Percentiles rank a stretch among this genome's conserved stretches.
Evolutionary conservation across 257 asterid species (phyloP).

Genomic region (Solanum verrucosum): DNA sequence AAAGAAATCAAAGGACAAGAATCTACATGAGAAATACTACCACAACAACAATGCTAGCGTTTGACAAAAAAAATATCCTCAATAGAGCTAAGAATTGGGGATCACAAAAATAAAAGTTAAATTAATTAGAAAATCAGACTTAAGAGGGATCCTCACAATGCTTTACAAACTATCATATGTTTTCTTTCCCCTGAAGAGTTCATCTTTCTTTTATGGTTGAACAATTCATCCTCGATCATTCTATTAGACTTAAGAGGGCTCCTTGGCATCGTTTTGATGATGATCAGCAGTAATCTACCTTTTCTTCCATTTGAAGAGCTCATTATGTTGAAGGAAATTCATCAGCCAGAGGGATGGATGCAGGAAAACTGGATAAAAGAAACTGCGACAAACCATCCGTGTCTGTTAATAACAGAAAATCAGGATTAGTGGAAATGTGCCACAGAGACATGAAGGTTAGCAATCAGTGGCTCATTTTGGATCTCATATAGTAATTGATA

Average conservation of each 20-base stretch:
- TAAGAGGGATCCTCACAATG: neutral
- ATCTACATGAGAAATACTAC: neutral
- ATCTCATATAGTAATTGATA: neutral
- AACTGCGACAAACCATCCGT: constrained; percentile 42
- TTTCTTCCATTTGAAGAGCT: constrained; percentile 35
- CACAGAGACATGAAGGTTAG: neutral
- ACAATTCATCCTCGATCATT: neutral
- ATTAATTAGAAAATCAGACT: neutral
- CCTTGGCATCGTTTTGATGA: neutral
- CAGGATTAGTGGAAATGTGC: neutral
- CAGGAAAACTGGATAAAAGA: constrained; percentile 22
- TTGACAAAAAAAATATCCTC: neutral
- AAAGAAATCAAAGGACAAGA: neutral
- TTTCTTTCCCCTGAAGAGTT: neutral
- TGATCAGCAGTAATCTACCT: neutral
- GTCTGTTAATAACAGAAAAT: constrained; percentile 21
- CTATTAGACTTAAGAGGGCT: neutral
- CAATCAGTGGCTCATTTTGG: neutral
- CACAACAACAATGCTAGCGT: neutral
- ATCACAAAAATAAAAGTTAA: neutral
- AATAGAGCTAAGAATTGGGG: neutral
- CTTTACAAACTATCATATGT: neutral
- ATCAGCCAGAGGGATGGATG: constrained; percentile 25
- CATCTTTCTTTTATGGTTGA: neutral
- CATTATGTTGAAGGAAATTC: constrained; percentile 37